A percentile compares a stretch with the other conserved stretches of the same genome.
These are phyloP conservation scores for Seiridium unicorne DNA, from an alignment of 2,329 filamentous ascomycete species.

Conservation along the genomic window DNA sequence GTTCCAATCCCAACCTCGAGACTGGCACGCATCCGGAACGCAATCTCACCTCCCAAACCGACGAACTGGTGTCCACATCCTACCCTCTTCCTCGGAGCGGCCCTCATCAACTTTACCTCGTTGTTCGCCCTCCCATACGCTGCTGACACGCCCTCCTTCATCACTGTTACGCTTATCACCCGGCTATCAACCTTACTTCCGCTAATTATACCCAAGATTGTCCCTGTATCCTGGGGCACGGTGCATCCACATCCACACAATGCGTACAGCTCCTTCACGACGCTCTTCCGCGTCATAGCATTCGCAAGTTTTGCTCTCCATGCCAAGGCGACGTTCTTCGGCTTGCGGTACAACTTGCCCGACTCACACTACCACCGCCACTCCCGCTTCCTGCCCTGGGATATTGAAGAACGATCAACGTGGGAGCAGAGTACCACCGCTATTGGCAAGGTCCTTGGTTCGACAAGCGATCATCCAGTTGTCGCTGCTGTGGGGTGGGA, in stretches of 20 bases:
- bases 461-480: conserved; percentile 55
- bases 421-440: conserved; percentile 46
- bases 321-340: conserved; percentile 39
- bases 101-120: conserved; percentile 33
- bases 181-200: conserved; percentile 43
- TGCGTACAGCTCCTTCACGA: conserved; percentile 38
- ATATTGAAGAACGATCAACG: conserved; percentile 39
- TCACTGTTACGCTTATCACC: conserved; percentile 27
- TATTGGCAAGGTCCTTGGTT: conserved; percentile 43
- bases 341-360: conserved; percentile 46
- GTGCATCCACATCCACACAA: conserved; percentile 37
- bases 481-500: conserved; percentile 58
- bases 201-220: conserved; percentile 42
- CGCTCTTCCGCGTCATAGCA: conserved; percentile 47
- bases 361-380: conserved; percentile 46
- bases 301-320: conserved; percentile 42
- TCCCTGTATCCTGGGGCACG: conserved; percentile 48
- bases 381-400: conserved; percentile 43
- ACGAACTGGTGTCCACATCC: conserved; percentile 41
- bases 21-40: conserved; percentile 25
- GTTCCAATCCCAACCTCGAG: conserved; percentile 26
- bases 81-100: conserved; percentile 29
- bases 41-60: conserved; percentile 36
- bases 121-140: conserved; percentile 38
- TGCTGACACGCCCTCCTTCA: conserved; percentile 38